These are phyloP conservation scores for Neonectria sp. DNA, from an alignment of 2,329 filamentous ascomycete genomes.

Conservation along the genomic window DNA sequence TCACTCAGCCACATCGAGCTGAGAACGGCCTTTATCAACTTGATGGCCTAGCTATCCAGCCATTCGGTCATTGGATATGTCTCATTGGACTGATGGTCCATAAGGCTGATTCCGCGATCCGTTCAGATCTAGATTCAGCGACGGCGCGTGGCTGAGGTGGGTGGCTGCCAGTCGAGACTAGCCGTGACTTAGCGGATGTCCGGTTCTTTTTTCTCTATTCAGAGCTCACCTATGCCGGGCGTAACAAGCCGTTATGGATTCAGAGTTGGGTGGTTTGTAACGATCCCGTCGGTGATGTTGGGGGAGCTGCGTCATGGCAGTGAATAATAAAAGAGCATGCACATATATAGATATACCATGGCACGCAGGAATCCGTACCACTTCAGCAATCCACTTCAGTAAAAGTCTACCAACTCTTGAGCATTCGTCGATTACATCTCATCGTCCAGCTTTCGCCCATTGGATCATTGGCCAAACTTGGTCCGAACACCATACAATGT, in stretches of 20 bases:
- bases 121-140: neutral
- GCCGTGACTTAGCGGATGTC: neutral
- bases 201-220: neutral
- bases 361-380: neutral
- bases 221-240: neutral
- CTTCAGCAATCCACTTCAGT: neutral
- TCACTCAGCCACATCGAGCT: too few species aligned
- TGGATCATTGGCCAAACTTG: neutral
- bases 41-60: too few species aligned
- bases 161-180: neutral
- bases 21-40: too few species aligned
- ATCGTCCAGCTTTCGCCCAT: neutral
- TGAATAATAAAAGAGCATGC: neutral
- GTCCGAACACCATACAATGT: neutral
- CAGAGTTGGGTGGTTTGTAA: neutral
- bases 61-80: neutral
- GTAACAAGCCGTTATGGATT: neutral
- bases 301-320: neutral
- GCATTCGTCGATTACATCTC: neutral
- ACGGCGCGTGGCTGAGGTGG: neutral
- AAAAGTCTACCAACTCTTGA: neutral
- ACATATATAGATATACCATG: neutral
- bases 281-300: neutral
- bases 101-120: too few species aligned
- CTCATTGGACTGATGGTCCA: too few species aligned